phyloP scores from a whole-genome alignment of 2,329 filamentous ascomycete species.

The Aspergillus japonicus region DNA sequence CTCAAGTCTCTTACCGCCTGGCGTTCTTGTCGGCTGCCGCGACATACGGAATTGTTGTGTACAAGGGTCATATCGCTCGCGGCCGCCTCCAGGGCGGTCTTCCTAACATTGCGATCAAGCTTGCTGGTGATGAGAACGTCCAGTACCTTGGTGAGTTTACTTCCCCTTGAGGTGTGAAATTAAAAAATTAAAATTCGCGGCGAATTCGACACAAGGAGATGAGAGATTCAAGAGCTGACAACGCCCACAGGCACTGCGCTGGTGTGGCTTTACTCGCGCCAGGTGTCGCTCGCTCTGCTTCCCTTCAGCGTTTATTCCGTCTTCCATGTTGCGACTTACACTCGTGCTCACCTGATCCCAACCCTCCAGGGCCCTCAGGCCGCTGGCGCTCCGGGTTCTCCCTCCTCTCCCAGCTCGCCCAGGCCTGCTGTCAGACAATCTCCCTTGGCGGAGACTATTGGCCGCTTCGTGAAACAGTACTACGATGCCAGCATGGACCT shows the following conservation, averaged over 20 bases:
- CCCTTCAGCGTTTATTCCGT: conserved; percentile 96
- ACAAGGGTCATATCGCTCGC: conserved; percentile 91
- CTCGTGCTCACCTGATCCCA: conserved; percentile 87
- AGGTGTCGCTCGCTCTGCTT: conserved; percentile 84
- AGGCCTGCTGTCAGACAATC: conserved; percentile 49
- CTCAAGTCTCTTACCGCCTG: conserved; percentile 81
- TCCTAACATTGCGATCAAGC: conserved; percentile 61
- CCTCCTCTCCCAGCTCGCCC: conserved; percentile 56
- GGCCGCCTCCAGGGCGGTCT: conserved; percentile 69
- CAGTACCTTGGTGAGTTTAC: conserved; percentile 81
- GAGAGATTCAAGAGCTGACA: not conserved
- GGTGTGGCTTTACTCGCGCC: conserved; percentile 88
- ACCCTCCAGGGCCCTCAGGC: conserved; percentile 67
- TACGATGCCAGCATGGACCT: conserved; percentile 95
- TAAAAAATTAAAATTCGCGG: not conserved
- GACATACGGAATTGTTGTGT: conserved; percentile 97
- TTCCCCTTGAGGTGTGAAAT: no score
- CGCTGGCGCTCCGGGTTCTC: conserved; percentile 53
- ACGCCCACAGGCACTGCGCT: conserved; percentile 73
- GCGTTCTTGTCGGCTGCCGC: conserved; percentile 85
- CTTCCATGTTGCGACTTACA: conserved; percentile 98
- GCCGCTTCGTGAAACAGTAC: conserved; percentile 94
- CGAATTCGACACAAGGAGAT: not conserved
- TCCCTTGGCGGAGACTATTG: conserved; percentile 77
- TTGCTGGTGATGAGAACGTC: conserved; percentile 89